Base-by-base conservation (phyloP, 2,329 filamentous ascomycete genomes). In the Ascochyta viciae-villosae region DNA sequence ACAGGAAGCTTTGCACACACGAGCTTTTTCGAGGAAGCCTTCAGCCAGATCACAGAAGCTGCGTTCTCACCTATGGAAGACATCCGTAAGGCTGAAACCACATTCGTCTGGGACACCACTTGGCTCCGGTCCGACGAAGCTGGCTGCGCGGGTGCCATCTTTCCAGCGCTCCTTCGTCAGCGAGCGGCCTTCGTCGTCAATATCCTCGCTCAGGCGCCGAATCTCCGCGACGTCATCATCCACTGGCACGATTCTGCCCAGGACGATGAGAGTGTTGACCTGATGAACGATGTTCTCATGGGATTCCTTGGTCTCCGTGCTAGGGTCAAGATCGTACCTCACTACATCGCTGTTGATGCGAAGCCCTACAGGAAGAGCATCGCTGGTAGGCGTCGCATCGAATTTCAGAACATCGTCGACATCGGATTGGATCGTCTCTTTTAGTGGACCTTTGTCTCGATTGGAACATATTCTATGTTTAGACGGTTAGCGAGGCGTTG, bases 1-100 rank as follows among this genome's bases (percentile, higher is more conserved):
- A 75, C 73, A 3, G 66, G 55, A 31, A 71, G 68, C 62, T 74
- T 76, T 40, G 62, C 65, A 2, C 73, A 76, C 48, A 67, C 65
- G 3, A 62, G 64, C 39, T 74, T 74, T 53, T 74, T 72, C 54
- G 70, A 74, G 26, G 60, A 66, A 23, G 60, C 66, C 22, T 61
- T 75, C 24, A 51, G 48, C 10, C 57, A 71, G 35, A 67, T 76
- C 49, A 59, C 63, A 16, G 63, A 66, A 3, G 67, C 71, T 16
- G 62, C 64, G 6, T 74, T 72, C 60, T 74, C 72, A 1, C 72
- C 73, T 6, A 65, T 74, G 57, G 63, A 74, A 40, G 65, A 69
- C n/a, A 69, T 75, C 44, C 71, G 68, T 38, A 71, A 67, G 37
- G 68, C 68, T 15, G 57, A 74, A 34, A 54, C 74, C 7, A 64